Evolutionary conservation across 2,329 filamentous ascomycete species (phyloP).

Genomic region (Microcyclospora tardicrescens): DNA sequence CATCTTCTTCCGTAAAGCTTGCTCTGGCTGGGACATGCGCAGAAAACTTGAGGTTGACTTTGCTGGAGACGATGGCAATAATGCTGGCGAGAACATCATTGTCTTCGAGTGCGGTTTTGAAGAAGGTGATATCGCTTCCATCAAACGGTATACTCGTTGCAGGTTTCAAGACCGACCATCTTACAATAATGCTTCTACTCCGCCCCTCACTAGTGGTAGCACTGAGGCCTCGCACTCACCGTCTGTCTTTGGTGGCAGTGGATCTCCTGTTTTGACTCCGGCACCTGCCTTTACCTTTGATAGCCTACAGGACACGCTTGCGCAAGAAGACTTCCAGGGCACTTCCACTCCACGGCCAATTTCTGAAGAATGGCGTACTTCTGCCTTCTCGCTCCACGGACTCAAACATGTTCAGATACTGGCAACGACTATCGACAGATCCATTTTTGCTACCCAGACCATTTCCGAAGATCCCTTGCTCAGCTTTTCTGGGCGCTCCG

Average conservation of each 20-base stretch:
- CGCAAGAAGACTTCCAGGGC: conserved; percentile 15
- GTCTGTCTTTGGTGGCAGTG: conserved; percentile 41
- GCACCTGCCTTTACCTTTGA: conserved; percentile 16
- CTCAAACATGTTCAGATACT: conserved; percentile 51
- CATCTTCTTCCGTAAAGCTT: conserved; percentile 63
- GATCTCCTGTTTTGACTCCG: conserved; percentile 23
- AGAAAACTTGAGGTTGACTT: conserved; percentile 80
- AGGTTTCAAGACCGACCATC: conserved; percentile 23
- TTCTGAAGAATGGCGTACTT: conserved; percentile 54
- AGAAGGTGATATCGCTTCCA: conserved; percentile 39
- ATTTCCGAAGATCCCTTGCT: conserved; percentile 66
- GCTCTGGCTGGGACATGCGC: conserved; percentile 84
- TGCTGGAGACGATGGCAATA: conserved; percentile 61
- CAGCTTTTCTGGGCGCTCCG: conserved; percentile 42
- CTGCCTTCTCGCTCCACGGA: conserved; percentile 49
- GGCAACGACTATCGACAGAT: conserved; percentile 59
- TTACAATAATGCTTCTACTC: conserved; percentile 10
- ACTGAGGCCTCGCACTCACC: conserved; percentile 15
- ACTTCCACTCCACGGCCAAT: conserved; percentile 17
- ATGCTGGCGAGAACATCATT: conserved; percentile 63
- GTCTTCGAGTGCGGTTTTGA: conserved; percentile 61
- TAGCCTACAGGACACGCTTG: conserved; percentile 12
- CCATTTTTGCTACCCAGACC: conserved; percentile 57
- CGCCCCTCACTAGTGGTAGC: conserved; percentile 15
- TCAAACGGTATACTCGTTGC: conserved; percentile 48